A percentile compares a stretch with the other conserved stretches of the same genome.
Evolutionary conservation across 2,329 filamentous ascomycete species (phyloP).

Genomic region (Aspergillus ruber): DNA sequence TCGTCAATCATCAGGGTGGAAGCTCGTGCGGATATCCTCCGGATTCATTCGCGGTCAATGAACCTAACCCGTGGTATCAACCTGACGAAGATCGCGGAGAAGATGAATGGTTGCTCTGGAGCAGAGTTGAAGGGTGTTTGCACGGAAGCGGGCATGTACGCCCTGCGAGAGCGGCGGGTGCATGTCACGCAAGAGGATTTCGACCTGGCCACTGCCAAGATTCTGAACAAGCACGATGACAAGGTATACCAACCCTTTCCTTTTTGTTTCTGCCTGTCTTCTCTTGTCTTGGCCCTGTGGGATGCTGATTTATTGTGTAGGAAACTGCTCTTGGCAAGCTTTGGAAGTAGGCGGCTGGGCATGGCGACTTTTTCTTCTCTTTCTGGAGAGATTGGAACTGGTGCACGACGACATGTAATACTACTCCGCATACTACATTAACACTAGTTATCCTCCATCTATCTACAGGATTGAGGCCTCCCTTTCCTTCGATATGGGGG

Average conservation of each 20-base stretch:
- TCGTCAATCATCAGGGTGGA: constrained; percentile 54
- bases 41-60: constrained; percentile 97
- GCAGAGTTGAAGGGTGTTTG: constrained; percentile 98
- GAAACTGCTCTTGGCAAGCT: constrained; percentile 28
- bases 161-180: constrained; percentile 85
- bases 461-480: too few species aligned
- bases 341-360: constrained; percentile 25
- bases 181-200: constrained; percentile 99
- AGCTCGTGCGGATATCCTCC: constrained; percentile 91
- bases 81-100: constrained; percentile 95
- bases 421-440: constrained; percentile 15
- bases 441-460: constrained; percentile 1
- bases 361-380: not conserved
- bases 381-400: not conserved
- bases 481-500: too few species aligned
- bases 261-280: not conserved
- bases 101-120: constrained; percentile 98
- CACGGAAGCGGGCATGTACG: constrained; percentile 98
- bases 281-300: not conserved
- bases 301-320: not conserved
- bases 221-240: constrained; percentile 98
- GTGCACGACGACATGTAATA: constrained; percentile 15
- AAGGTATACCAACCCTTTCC: constrained; percentile 49
- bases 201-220: constrained; percentile 96
- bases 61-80: constrained; percentile 97